These are phyloP conservation scores for Sporothrix euskadiensis DNA, from an alignment of 2,329 filamentous ascomycete species.

Conservation along the genomic window DNA sequence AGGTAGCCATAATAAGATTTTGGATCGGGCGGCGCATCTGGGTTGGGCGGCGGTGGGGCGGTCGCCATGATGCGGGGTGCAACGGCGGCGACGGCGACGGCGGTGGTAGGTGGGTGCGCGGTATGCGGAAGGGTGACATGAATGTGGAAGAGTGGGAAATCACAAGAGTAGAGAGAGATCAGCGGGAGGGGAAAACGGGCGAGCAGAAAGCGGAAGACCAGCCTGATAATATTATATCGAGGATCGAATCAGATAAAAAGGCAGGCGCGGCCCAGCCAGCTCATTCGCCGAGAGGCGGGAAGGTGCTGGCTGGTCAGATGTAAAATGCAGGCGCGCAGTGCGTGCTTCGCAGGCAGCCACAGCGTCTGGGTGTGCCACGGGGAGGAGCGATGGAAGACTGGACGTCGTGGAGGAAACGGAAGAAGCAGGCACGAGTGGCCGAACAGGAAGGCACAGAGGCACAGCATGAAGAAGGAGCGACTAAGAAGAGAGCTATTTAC, in stretches of 20 bases:
- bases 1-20: slow-evolving; percentile 63
- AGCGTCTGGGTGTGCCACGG: slow-evolving; percentile 6
- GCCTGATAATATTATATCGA: slow-evolving; percentile 12
- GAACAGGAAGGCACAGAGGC: background rate
- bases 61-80: slow-evolving; percentile 29
- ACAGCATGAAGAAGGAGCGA: background rate
- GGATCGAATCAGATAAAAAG: slow-evolving; percentile 15
- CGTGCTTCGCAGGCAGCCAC: slow-evolving; percentile 24
- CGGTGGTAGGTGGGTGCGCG: background rate
- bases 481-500: background rate
- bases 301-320: slow-evolving; percentile 23
- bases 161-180: background rate
- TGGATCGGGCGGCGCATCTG: slow-evolving; percentile 34
- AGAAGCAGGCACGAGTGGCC: background rate
- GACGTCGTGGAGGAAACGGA: background rate
- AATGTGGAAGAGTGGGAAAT: background rate
- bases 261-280: slow-evolving; percentile 26
- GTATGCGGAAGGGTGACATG: background rate
- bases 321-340: background rate
- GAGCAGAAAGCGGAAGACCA: background rate
- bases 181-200: background rate
- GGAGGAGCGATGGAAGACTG: slow-evolving; percentile 13
- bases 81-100: slow-evolving; percentile 9
- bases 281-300: slow-evolving; percentile 2
- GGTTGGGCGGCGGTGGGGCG: slow-evolving; percentile 24